A percentile compares a stretch with the other conserved stretches of the same genome.
Evolutionary conservation across 768 basidiomycete species (phyloP).

Genomic region (Suillus subluteus): DNA sequence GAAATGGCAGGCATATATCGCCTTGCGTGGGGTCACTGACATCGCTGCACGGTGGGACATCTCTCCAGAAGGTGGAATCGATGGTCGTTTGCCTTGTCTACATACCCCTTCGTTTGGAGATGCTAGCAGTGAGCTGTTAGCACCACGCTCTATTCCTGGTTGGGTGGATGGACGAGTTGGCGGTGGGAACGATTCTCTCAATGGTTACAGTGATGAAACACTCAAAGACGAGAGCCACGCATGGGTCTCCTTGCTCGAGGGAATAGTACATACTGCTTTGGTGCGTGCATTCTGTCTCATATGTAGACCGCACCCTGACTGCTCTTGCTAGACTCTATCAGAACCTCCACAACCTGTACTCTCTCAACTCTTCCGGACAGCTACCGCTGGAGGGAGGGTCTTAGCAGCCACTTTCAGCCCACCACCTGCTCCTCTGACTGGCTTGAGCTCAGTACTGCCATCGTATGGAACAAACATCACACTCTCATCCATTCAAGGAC

Average conservation of each 20-base stretch:
- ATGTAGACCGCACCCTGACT: slow-evolving; percentile 15
- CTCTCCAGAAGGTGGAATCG: slow-evolving; percentile 67
- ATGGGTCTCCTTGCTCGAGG: slow-evolving; percentile 82
- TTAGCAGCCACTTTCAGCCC: slow-evolving; percentile 60
- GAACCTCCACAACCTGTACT: slow-evolving; percentile 42
- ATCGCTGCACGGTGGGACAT: slow-evolving; percentile 71
- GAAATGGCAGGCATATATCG: slow-evolving; percentile 86
- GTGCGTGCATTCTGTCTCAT: slow-evolving; percentile 40
- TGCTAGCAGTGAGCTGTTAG: slow-evolving; percentile 52
- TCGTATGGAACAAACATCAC: slow-evolving; percentile 62
- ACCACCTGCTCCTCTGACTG: slow-evolving; percentile 72
- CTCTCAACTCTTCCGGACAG: slow-evolving; percentile 44
- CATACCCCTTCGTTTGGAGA: slow-evolving; percentile 50
- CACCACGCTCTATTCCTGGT: slow-evolving; percentile 68
- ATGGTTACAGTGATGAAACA: slow-evolving; percentile 66
- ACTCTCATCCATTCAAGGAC: slow-evolving; percentile 49
- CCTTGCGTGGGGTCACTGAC: slow-evolving; percentile 53
- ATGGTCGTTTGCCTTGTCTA: slow-evolving; percentile 69
- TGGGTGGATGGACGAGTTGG: slow-evolving; percentile 68
- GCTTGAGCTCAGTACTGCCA: slow-evolving; percentile 66
- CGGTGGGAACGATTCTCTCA: slow-evolving; percentile 47
- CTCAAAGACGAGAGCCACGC: slow-evolving; percentile 77
- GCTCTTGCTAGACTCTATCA: slow-evolving; percentile 47
- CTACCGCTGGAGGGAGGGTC: slow-evolving; percentile 27
- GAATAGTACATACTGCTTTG: slow-evolving; percentile 75